Percentiles rank a stretch among this genome's conserved stretches.
phyloP scores from a whole-genome alignment of 192 early-diverging fungal genomes.

The Backusella macrospora region DNA sequence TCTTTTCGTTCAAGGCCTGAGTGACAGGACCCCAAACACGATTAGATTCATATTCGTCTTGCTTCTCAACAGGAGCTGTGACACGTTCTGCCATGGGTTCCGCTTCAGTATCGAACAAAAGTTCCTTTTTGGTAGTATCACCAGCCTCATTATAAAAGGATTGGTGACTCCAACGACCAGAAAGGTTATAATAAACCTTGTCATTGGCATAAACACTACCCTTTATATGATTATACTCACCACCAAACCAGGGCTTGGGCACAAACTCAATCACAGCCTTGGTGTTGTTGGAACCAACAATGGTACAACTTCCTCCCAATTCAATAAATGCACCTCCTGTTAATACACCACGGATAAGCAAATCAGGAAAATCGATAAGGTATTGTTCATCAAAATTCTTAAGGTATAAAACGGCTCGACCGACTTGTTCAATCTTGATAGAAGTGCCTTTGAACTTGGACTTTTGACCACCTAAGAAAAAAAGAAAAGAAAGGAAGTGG shows the following conservation, averaged over 20 bases:
- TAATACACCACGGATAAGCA: conserved; percentile 63
- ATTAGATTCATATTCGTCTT: conserved; percentile 67
- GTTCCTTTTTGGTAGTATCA: conserved; percentile 46
- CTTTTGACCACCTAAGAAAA: conserved; percentile 48
- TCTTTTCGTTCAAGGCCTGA: conserved; percentile 62
- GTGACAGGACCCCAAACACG: conserved; percentile 69
- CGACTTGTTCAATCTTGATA: conserved; percentile 67
- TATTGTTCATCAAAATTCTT: conserved; percentile 57
- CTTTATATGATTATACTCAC: conserved; percentile 59
- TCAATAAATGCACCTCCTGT: conserved; percentile 67
- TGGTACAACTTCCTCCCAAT: conserved; percentile 60
- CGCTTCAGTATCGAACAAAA: conserved; percentile 67
- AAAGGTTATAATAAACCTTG: conserved; percentile 32
- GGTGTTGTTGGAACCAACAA: conserved; percentile 56
- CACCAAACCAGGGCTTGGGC: conserved; percentile 68
- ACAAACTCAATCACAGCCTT: conserved; percentile 60
- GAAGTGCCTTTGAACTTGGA: conserved; percentile 68
- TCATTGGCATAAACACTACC: conserved; percentile 27
- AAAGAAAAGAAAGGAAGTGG: conserved; percentile 53
- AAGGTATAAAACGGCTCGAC: conserved; percentile 60
- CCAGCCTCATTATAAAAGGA: conserved; percentile 30
- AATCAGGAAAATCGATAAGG: conserved; percentile 59
- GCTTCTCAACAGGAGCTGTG: conserved; percentile 58
- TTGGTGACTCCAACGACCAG: conserved; percentile 42
- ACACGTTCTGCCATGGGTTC: conserved; percentile 61